Percentiles rank a stretch among this genome's conserved stretches.
These are phyloP conservation scores for Acidiella bohemica DNA, from an alignment of 495 filamentous ascomycete genomes.

Conservation along the genomic window DNA sequence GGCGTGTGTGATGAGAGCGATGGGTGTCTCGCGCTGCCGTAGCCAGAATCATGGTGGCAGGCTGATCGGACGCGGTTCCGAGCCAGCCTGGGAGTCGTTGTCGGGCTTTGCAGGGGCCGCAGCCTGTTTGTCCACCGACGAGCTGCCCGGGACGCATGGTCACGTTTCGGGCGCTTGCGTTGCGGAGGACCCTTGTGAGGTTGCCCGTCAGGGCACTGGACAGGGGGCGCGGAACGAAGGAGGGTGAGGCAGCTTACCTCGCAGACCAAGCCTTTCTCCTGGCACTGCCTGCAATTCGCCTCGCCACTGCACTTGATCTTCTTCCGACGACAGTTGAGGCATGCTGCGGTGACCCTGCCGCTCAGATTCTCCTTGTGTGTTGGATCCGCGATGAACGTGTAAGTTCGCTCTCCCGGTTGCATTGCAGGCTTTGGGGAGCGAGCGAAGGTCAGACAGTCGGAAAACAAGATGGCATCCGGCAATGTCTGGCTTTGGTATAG, in stretches of 20 bases:
- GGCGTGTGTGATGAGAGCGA: not conserved
- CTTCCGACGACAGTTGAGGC: conserved; percentile 6
- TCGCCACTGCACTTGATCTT: conserved; percentile 6
- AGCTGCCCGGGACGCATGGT: not conserved
- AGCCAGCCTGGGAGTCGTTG: not conserved
- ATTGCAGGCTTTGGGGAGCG: not conserved
- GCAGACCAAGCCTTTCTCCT: conserved; percentile 3
- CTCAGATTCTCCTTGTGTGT: conserved; percentile 13
- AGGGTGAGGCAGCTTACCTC: not conserved
- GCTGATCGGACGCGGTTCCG: too few species aligned
- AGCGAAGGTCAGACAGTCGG: too few species aligned
- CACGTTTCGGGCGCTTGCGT: conserved; percentile 1
- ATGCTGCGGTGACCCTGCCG: conserved; percentile 9
- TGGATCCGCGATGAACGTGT: conserved; percentile 11
- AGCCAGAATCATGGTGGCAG: not conserved
- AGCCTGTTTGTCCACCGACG: not conserved
- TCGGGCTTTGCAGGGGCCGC: not conserved
- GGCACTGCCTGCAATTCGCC: conserved; percentile 1
- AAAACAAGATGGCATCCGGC: not conserved
- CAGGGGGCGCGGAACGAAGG: not conserved
- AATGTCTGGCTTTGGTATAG: not conserved
- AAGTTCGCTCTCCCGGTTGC: not conserved
- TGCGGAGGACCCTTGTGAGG: not conserved
- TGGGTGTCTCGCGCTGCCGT: not conserved
- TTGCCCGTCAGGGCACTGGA: not conserved